Conservation (phyloP, 257 asterid genomes). For the Hygrophila difformis region DNA sequence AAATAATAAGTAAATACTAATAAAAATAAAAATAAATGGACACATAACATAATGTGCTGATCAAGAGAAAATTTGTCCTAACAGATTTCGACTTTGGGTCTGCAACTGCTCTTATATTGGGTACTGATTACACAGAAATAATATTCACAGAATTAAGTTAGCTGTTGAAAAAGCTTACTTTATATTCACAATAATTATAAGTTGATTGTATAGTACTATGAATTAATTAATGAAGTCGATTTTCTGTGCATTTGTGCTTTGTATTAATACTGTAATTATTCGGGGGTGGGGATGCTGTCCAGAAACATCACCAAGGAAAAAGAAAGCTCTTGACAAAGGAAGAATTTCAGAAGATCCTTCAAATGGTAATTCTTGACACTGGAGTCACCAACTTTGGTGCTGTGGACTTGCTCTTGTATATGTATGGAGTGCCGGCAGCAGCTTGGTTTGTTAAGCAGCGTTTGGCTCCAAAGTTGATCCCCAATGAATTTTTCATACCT, state of each 20-base stretch:
- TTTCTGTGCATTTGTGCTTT: background rate
- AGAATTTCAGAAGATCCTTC: constrained; percentile 46
- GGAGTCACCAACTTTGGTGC: constrained; percentile 65
- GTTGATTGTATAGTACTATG: background rate
- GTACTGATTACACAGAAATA: background rate
- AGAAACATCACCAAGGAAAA: constrained; percentile 47
- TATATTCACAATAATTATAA: too few relatives aligned
- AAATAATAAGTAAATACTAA: too few relatives aligned
- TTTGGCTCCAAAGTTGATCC: constrained; percentile 32
- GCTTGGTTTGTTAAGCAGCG: constrained; percentile 40
- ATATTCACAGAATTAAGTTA: too few relatives aligned
- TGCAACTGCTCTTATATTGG: constrained; percentile 16
- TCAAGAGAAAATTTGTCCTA: background rate
- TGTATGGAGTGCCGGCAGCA: constrained; percentile 55
- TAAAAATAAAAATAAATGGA: too few relatives aligned
- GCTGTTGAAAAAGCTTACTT: too few relatives aligned
- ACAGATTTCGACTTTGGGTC: constrained; percentile 16
- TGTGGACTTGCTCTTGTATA: constrained; percentile 50
- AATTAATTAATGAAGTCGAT: background rate
- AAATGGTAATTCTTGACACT: constrained; percentile 39
- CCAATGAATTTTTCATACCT: constrained; percentile 47
- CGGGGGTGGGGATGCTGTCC: constrained; percentile 8
- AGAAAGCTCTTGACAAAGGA: constrained; percentile 41
- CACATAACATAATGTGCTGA: too few relatives aligned
- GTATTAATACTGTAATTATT: background rate